phyloP scores from a whole-genome alignment of 352 stramenopile genomes.

The Pythium sukuiense region DNA sequence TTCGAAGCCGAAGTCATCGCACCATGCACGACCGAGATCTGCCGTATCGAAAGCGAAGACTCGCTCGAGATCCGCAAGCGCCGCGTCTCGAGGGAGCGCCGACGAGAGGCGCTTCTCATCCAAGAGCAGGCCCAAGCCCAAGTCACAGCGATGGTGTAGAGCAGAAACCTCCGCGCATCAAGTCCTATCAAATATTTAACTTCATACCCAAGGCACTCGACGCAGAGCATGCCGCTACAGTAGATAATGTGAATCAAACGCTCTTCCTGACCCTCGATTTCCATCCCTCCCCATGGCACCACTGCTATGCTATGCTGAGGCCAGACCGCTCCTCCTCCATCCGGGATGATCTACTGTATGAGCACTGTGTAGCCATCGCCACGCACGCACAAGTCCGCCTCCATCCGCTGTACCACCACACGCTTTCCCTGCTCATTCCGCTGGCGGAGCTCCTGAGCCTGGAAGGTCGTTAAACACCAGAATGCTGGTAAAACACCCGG shows the following conservation, averaged over 20 bases:
- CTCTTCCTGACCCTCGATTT: not conserved
- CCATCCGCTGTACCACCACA: not conserved
- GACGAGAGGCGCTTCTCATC: slow-evolving; percentile 7
- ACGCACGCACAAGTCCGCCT: not conserved
- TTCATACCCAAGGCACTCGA: not conserved
- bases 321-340: no score
- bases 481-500: slow-evolving; percentile 1
- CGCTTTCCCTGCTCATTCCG: not conserved
- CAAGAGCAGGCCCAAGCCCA: not conserved
- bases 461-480: not conserved
- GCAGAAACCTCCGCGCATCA: no score
- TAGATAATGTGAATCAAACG: not conserved
- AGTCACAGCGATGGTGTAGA: not conserved
- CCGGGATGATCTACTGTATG: no score
- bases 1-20: slow-evolving; percentile 19
- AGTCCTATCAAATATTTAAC: not conserved
- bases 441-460: not conserved
- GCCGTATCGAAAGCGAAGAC: slow-evolving; percentile 17
- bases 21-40: slow-evolving; percentile 19
- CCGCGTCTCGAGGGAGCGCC: slow-evolving; percentile 19
- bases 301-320: no score
- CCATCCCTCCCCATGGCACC: not conserved
- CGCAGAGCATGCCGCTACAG: not conserved
- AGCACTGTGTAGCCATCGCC: not conserved
- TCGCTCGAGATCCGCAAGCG: slow-evolving; percentile 15